These are phyloP conservation scores for Sporobolomyces phaffii DNA, from an alignment of 768 basidiomycete species.

Conservation along the genomic window DNA sequence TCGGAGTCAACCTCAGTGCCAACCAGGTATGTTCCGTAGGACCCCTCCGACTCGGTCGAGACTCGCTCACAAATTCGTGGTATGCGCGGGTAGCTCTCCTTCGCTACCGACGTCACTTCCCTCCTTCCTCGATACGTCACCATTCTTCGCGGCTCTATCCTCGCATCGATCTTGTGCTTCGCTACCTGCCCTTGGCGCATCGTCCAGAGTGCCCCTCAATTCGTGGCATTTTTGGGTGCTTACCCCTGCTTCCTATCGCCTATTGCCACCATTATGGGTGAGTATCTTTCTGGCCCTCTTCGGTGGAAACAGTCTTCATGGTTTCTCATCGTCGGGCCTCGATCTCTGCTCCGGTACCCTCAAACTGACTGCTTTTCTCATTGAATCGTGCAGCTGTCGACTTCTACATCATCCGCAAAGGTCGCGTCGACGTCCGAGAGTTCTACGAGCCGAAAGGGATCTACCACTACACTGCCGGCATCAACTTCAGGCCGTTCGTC, in stretches of 20 bases:
- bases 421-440: slow-evolving; percentile 35
- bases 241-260: slow-evolving; percentile 44
- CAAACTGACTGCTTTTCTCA: too few species aligned
- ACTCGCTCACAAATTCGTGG: not conserved
- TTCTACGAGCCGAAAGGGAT: slow-evolving; percentile 41
- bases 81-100: slow-evolving; percentile 41
- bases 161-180: slow-evolving; percentile 42
- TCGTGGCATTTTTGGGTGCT: slow-evolving; percentile 42
- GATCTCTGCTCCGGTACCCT: too few species aligned
- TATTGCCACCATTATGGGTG: slow-evolving; percentile 41
- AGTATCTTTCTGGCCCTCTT: too few species aligned
- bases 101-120: slow-evolving; percentile 44
- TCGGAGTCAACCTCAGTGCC: slow-evolving; percentile 15
- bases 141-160: slow-evolving; percentile 43
- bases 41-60: not conserved
- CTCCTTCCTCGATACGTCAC: slow-evolving; percentile 44
- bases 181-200: slow-evolving; percentile 44
- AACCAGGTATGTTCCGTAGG: not conserved
- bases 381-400: too few species aligned
- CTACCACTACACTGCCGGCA: slow-evolving; percentile 42
- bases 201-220: slow-evolving; percentile 38
- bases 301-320: too few species aligned
- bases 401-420: slow-evolving; percentile 37
- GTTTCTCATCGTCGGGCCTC: too few species aligned
- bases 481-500: slow-evolving; percentile 43